Base-by-base conservation (phyloP, 1,284 basidiomycete genomes). In the Rhizoctonia solani region DNA sequence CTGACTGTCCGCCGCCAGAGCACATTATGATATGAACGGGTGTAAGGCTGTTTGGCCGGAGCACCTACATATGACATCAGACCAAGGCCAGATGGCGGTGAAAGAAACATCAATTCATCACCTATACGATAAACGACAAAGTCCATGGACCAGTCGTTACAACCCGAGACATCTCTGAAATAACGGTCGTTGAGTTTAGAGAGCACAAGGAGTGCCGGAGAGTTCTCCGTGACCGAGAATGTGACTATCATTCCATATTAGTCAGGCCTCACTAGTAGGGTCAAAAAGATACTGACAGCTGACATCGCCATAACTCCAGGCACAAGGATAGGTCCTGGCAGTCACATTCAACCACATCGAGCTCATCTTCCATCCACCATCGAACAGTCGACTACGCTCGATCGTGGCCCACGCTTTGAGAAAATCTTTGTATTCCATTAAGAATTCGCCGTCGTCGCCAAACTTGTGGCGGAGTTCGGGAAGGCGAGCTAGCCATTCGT, bases 381-480 rank as follows among this genome's bases (percentile, higher is more conserved):
- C 81, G 69, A 84, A 82, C 4, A 85, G 73, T 27, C 78, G 74
- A 1, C 80, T 82, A 8, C 81, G 74, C 54, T 84, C 80, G 3
- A 85, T 76, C 32, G 76, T 73, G 11, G 78, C 77, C 77, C 81
- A 85, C 19, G 74, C 77, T 0, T 75, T 72, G 41, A 85, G 72
- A 72, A 84, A 85, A 63, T 85, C 83, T 14, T 74, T 72, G 73
- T 84, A 85, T 73, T 85, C 83, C 83, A 85, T 84, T 5, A 85
- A 76, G 67, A 85, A 85, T 54, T 81, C 76, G 1, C 83, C 83
- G 67, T 83, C 82, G 49, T 83, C 77, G 2, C 82, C 82, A 63
- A 82, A 84, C 76, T 32, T 69, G 65, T 76, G 82, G 75, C 30
- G 76, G 74, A 58, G 82, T 54, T 66, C 75, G 68, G 25, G 74